Base-by-base conservation (phyloP, 148 eudicot species). In the Rhododendron mucronatum region DNA sequence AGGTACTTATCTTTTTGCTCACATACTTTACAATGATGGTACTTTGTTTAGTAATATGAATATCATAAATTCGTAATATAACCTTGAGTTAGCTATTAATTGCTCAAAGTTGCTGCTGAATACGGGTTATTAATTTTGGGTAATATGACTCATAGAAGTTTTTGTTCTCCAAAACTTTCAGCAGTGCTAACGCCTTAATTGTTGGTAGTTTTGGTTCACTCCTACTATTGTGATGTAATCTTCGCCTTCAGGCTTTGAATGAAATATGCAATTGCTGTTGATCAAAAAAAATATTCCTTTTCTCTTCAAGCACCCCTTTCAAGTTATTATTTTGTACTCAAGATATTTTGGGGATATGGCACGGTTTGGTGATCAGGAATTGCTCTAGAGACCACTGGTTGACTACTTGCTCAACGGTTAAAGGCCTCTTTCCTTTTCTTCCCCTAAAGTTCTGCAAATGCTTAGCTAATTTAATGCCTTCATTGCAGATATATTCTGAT, bases 401-500 rank as follows among this genome's bases (percentile, higher is more conserved):
- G 53, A 65, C 57, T 15, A 57, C 30, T 35, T 51, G 50, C 5
- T 71, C 14, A 48, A 4, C 30, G 26, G 45, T 4, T 2, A 57
- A 69, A 84, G 37, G 59, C 61, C 30, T 73, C 80, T 33, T 47
- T 23, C n/a, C 47, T 53, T 77, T 47, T 48, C 3, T 76, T 82
- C 35, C 7, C 8, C 48, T 18, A 30, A 33, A 13, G 76, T 71
- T 10, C 13, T 87, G 41, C 23, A 81, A 30, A 81, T 33, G 9
- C 23, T 48, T 51, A 35, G 61, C 18, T 53, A 18, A 53, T 55
- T 81, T 81, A 84, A 80, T 90, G 50, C 74, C 82, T 82, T 8
- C 50, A 50, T 83, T 65, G 83, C 86, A 67, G 47, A 80, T 82
- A 48, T 83, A 78, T 47, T 82, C 75, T 50, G 26, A 55, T 74